These are phyloP conservation scores for Geopyxis carbonaria DNA, from an alignment of 495 filamentous ascomycete genomes.

Conservation along the genomic window DNA sequence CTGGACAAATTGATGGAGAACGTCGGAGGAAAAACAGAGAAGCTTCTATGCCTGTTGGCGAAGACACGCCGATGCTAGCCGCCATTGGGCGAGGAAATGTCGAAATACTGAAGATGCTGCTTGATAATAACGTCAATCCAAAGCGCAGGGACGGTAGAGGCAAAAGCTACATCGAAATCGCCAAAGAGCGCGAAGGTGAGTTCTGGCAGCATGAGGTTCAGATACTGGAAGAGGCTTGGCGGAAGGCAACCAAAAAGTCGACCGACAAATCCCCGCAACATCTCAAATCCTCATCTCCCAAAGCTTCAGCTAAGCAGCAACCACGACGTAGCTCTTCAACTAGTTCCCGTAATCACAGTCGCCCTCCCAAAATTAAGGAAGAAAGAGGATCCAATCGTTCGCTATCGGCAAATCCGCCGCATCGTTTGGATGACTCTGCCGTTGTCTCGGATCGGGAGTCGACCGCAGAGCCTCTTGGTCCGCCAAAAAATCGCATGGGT, in stretches of 20 bases:
- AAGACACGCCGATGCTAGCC: slow-evolving; percentile 81
- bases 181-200: slow-evolving; percentile 60
- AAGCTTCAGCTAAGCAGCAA: background rate
- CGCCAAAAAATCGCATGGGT: slow-evolving; percentile 13
- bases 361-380: background rate
- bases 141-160: slow-evolving; percentile 42
- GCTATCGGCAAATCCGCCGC: slow-evolving; percentile 19
- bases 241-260: slow-evolving; percentile 30
- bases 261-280: slow-evolving; percentile 8
- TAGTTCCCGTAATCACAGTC: background rate
- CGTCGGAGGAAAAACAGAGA: slow-evolving; percentile 17
- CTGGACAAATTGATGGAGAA: slow-evolving; percentile 29
- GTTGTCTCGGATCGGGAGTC: slow-evolving; percentile 17
- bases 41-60: slow-evolving; percentile 32
- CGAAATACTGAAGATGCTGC: slow-evolving; percentile 59
- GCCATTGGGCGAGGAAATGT: slow-evolving; percentile 83
- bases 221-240: slow-evolving; percentile 63
- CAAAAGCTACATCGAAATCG: slow-evolving; percentile 68
- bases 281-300: slow-evolving; percentile 12
- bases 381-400: slow-evolving; percentile 8
- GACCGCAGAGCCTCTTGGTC: slow-evolving; percentile 17
- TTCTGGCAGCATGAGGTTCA: slow-evolving; percentile 79
- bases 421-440: slow-evolving; percentile 9
- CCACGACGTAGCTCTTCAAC: slow-evolving; percentile 6
- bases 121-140: slow-evolving; percentile 29